Evolutionary conservation across 2,329 filamentous ascomycete genomes (phyloP).

Genomic region (Colletotrichum truncatum): DNA sequence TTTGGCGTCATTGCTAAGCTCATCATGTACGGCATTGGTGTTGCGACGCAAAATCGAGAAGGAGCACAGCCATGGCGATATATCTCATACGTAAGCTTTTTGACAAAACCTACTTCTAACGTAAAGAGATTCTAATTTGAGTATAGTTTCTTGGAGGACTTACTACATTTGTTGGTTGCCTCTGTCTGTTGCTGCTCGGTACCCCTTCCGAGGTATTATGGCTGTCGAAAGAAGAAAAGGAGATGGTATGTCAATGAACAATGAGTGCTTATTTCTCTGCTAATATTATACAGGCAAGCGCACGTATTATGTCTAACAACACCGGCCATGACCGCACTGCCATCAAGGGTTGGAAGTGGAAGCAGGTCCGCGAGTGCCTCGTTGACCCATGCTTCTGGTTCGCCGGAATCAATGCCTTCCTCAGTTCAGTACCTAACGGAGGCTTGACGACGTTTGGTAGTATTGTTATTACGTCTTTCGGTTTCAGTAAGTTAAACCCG

Average conservation of each 20-base stretch:
- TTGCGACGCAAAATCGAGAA: conserved; percentile 37
- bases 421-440: conserved; percentile 46
- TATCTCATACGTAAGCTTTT: conserved; percentile 47
- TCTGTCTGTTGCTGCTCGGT: conserved; percentile 45
- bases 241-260: conserved; percentile 35
- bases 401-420: conserved; percentile 45
- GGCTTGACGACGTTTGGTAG: conserved; percentile 44
- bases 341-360: conserved; percentile 47
- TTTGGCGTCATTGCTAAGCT: conserved; percentile 46
- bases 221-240: conserved; percentile 44
- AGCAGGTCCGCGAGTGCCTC: conserved; percentile 45
- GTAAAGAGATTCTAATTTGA: too few species aligned
- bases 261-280: not conserved
- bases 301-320: conserved; percentile 45
- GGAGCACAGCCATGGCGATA: conserved; percentile 47
- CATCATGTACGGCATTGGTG: conserved; percentile 47
- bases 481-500: conserved; percentile 40
- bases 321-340: conserved; percentile 47
- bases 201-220: conserved; percentile 49
- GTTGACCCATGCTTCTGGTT: conserved; percentile 48
- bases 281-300: conserved; percentile 32
- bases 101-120: too few species aligned
- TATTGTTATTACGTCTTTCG: conserved; percentile 45
- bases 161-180: conserved; percentile 41
- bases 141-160: conserved; percentile 43